Conservation (phyloP, 805 yeast species). For the Ogataea kodamae region DNA sequence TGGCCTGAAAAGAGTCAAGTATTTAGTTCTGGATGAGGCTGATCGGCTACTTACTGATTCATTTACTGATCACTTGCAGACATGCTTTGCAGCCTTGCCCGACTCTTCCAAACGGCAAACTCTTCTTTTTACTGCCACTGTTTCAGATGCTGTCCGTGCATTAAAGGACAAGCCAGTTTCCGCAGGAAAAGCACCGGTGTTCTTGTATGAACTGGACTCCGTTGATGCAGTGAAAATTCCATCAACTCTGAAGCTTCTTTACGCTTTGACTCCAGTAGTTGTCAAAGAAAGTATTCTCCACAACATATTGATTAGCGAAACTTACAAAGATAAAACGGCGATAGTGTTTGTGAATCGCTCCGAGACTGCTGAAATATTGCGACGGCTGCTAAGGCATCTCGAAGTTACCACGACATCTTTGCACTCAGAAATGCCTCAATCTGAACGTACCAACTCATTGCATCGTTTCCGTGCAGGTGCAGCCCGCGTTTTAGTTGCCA, state of each 20-base stretch:
- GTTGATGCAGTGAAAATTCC: conserved; percentile 82
- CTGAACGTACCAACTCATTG: conserved; percentile 83
- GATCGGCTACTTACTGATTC: conserved; percentile 84
- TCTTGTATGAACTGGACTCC: conserved; percentile 70
- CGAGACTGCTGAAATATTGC: conserved; percentile 79
- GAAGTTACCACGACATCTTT: conserved; percentile 83
- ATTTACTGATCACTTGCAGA: conserved; percentile 72
- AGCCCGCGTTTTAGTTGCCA: conserved; percentile 87
- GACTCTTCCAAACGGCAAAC: conserved; percentile 76
- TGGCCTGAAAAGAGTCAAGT: conserved; percentile 76
- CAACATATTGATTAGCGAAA: conserved; percentile 59
- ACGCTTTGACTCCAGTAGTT: conserved; percentile 76
- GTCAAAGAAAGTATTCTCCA: conserved; percentile 88
- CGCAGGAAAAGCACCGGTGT: conserved; percentile 54
- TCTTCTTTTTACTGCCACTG: conserved; percentile 89
- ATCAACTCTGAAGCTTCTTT: conserved; percentile 57
- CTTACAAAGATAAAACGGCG: conserved; percentile 62
- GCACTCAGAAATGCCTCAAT: conserved; percentile 93
- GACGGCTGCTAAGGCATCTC: conserved; percentile 69
- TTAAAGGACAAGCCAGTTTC: conserved; percentile 62
- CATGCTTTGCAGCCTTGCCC: conserved; percentile 73
- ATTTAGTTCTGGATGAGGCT: conserved; percentile 91
- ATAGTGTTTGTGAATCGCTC: conserved; percentile 92
- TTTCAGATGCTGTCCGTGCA: conserved; percentile 85
- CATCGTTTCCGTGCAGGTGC: conserved; percentile 94